Evolutionary conservation across 1,139 yeast genomes (phyloP).

Genomic region (Blastobotrys raffinosifermentans): DNA sequence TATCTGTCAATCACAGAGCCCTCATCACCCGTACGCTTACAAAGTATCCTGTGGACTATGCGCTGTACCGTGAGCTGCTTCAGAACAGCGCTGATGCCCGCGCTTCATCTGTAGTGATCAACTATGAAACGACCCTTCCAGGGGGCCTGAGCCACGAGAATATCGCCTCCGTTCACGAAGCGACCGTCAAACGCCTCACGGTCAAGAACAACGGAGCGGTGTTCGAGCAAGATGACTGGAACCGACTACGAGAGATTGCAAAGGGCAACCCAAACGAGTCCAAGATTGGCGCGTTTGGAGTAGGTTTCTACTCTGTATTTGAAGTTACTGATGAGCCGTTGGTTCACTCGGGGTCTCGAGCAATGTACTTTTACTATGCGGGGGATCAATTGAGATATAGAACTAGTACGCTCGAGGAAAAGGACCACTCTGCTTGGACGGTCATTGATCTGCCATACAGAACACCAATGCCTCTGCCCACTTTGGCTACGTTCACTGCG

Average conservation of each 20-base stretch:
- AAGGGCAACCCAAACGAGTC: slow-evolving; percentile 72
- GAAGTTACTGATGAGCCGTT: slow-evolving; percentile 77
- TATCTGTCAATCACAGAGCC: slow-evolving; percentile 37
- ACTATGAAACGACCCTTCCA: slow-evolving; percentile 21
- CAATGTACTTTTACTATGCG: slow-evolving; percentile 36
- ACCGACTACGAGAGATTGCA: slow-evolving; percentile 37
- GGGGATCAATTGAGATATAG: slow-evolving; percentile 38
- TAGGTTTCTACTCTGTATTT: slow-evolving; percentile 96
- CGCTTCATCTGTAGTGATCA: slow-evolving; percentile 33
- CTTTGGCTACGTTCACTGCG: slow-evolving; percentile 33
- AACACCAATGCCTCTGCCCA: slow-evolving; percentile 28
- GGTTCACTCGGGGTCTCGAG: slow-evolving; percentile 36
- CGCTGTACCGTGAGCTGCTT: slow-evolving; percentile 36
- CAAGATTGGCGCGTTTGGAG: slow-evolving; percentile 99
- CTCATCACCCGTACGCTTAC: slow-evolving; percentile 38
- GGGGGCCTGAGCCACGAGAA: slow-evolving; percentile 6
- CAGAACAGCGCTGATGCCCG: slow-evolving; percentile 40
- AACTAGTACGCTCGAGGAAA: slow-evolving; percentile 21
- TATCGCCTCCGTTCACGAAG: slow-evolving; percentile 25
- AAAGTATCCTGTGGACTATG: slow-evolving; percentile 39
- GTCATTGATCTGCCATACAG: slow-evolving; percentile 37
- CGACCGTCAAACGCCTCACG: slow-evolving; percentile 28
- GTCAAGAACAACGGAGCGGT: slow-evolving; percentile 35
- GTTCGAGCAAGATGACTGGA: slow-evolving; percentile 38
- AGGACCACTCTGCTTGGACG: slow-evolving; percentile 30